Percentiles rank a stretch among this genome's conserved stretches.
These are phyloP conservation scores for Colletotrichum sp. DNA, from an alignment of 2,329 filamentous ascomycete genomes.

Conservation along the genomic window DNA sequence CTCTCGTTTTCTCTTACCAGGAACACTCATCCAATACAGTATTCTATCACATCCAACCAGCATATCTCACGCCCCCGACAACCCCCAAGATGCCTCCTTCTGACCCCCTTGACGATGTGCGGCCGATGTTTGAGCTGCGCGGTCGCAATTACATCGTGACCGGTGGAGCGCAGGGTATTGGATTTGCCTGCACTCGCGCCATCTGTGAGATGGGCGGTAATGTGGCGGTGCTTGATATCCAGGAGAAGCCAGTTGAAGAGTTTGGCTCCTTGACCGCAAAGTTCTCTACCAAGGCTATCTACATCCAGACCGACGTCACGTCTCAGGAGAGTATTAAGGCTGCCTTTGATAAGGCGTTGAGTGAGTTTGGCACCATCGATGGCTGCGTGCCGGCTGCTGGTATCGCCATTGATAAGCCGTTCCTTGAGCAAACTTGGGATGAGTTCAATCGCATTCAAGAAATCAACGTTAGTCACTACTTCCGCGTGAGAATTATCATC, in stretches of 20 bases:
- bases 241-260: slow-evolving; percentile 32
- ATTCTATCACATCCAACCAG: neutral
- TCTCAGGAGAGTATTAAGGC: slow-evolving; percentile 30
- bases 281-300: neutral
- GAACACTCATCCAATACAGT: neutral
- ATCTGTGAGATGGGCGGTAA: slow-evolving; percentile 46
- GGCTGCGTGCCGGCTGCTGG: slow-evolving; percentile 39
- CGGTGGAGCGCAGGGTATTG: slow-evolving; percentile 42
- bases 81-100: neutral
- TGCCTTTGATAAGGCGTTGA: slow-evolving; percentile 27
- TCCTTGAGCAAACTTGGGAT: slow-evolving; percentile 47
- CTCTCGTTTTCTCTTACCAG: neutral
- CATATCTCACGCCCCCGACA: neutral
- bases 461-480: slow-evolving; percentile 38
- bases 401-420: slow-evolving; percentile 47
- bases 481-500: neutral
- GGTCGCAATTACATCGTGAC: slow-evolving; percentile 42
- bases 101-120: slow-evolving; percentile 26
- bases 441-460: slow-evolving; percentile 44
- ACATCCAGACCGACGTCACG: slow-evolving; percentile 34
- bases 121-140: slow-evolving; percentile 35
- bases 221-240: slow-evolving; percentile 39
- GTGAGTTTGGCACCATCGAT: slow-evolving; percentile 30
- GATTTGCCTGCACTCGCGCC: slow-evolving; percentile 39
- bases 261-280: slow-evolving; percentile 24